Base-by-base conservation (phyloP, 495 filamentous ascomycete species). In the Bathelium albidoporum region DNA sequence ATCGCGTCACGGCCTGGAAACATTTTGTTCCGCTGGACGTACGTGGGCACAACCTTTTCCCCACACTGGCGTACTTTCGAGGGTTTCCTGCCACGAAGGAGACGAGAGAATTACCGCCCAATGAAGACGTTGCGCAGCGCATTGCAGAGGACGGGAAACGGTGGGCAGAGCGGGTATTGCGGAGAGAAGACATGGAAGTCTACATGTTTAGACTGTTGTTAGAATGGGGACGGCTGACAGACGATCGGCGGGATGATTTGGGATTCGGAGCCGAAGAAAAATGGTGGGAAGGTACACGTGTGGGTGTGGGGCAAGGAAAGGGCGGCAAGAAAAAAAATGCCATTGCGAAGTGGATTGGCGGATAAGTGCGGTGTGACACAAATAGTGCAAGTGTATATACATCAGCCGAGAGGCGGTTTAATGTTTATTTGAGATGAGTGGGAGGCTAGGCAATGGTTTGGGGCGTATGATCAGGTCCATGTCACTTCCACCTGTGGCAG, bases 141-240 rank as follows among this genome's bases (percentile, higher is more conserved):
- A 90, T 95, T 65, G 87, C 87, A 16, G 81, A 87, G 58, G 71
- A 84, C 66, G 88, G 89, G 2, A 74, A 77, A 39, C 76, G 80
- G 62, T 91, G 88, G 88, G 82, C 84, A 1, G 73, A 74, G 1
- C 81, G 77, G 64, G 88, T 85, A 10, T 64, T 94, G 39, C 78
- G 89, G 69, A 85, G 82, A 65, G 87, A 91, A 75, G 90, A 95
- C 71, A 90, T 88, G 85, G 85, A 90, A 73, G 81, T 92, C 31
- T 95, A 93, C 69, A 79, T 92, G 69, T 93, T 91, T 72, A 74
- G 90, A 53, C 69, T 95, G 63, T 70, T 92, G 63, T 71, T 93
- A 44, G 90, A 93, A 74, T 93, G 73, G 72, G 74, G 74, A 18
- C 43, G 73, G 61, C 61, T 76, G 58, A 74, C 71, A 62, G 72